Evolutionary conservation across 2,329 filamentous ascomycete species (phyloP).

Genomic region (Fusarium foetens): DNA sequence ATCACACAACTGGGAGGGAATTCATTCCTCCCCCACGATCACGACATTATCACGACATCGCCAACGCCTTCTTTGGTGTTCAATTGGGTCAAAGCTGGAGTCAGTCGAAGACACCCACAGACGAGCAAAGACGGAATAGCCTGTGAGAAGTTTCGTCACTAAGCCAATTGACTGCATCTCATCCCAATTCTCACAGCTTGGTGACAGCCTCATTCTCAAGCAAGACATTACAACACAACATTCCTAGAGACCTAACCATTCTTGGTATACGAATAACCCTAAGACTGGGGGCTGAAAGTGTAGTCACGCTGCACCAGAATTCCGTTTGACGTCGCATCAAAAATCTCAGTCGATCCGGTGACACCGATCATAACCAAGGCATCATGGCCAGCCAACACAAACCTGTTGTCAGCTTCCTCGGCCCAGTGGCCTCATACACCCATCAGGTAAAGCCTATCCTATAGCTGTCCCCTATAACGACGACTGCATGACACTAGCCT

Average conservation of each 20-base stretch:
- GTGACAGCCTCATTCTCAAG: constrained; percentile 1
- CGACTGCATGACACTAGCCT: constrained; percentile 33
- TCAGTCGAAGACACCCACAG: background rate
- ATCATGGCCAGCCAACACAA: constrained; percentile 48
- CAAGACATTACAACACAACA: constrained; percentile 8
- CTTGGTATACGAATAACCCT: background rate
- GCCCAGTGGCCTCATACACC: constrained; percentile 61
- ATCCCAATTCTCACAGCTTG: constrained; percentile 5
- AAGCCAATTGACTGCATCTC: constrained; percentile 12
- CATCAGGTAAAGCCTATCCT: constrained; percentile 56
- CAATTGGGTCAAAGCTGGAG: background rate
- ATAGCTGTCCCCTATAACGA: constrained; percentile 3
- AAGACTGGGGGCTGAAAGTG: background rate
- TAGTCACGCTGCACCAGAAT: background rate
- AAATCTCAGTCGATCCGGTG: constrained; percentile 6
- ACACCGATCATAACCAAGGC: constrained; percentile 15
- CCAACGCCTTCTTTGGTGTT: constrained; percentile 27
- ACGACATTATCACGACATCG: constrained; percentile 44
- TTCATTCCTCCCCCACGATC: constrained; percentile 39
- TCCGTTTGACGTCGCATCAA: background rate
- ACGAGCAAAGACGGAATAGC: constrained; percentile 4
- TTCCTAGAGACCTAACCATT: background rate
- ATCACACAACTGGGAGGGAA: constrained; percentile 41
- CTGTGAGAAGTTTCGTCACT: background rate
- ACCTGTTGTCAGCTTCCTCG: constrained; percentile 61